Evolutionary conservation across 139 green algal genomes (phyloP).

Genomic region (Micractinium sp.): DNA sequence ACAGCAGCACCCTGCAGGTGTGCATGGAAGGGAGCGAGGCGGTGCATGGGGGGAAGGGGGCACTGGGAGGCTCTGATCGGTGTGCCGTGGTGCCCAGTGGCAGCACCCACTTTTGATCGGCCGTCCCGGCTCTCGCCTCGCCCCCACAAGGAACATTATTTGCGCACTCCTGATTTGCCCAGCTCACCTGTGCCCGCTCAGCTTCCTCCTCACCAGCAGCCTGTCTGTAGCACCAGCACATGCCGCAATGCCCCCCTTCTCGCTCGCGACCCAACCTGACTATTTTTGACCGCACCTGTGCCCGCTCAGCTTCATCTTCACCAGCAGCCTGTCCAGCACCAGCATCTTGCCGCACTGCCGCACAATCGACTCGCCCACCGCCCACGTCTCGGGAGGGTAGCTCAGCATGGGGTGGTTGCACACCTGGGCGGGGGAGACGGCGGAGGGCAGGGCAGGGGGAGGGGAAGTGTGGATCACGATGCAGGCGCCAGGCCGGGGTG

Average conservation of each 20-base stretch:
- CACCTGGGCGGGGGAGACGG: conserved; percentile 53
- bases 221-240: not conserved
- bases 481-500: no score
- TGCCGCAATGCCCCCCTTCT: not conserved
- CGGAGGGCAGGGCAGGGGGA: not conserved
- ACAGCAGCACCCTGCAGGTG: conserved; percentile 83
- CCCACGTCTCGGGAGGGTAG: conserved; percentile 72
- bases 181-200: not conserved
- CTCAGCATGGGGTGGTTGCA: conserved; percentile 96
- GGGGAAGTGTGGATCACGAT: no score
- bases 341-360: conserved; percentile 91
- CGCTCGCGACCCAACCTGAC: not conserved
- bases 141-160: no score
- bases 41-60: not conserved
- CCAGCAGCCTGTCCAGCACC: conserved; percentile 89
- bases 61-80: no score
- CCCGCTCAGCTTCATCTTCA: conserved; percentile 80
- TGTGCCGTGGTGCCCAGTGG: not conserved
- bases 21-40: not conserved
- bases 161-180: not conserved
- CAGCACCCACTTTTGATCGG: not conserved
- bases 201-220: not conserved
- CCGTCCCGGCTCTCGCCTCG: no score
- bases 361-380: conserved; percentile 62
- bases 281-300: conserved; percentile 29